Evolutionary conservation across 192 early-diverging fungal genomes (phyloP), one percentile per base, ranked within the genome.

Genomic region (Coemansia sp.): DNA sequence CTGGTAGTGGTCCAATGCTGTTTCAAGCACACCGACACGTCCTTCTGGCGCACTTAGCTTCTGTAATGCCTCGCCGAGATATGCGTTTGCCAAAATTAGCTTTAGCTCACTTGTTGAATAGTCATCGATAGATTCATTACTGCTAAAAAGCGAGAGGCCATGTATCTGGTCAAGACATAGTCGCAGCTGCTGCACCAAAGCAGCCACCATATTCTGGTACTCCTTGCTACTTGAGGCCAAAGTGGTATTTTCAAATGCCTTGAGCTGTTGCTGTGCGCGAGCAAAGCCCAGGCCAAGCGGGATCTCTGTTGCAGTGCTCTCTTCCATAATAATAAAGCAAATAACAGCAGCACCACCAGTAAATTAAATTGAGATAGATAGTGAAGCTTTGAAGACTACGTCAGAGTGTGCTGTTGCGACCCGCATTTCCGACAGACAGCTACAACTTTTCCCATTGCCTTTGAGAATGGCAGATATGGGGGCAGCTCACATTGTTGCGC

Each of bases 61-160:
- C 41, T 77, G 74, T 26, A 82, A 52, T 5, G 56, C 75, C 41
- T 78, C 71, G 41, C 70, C 81, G 19, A 74, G 54, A 48, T 77
- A 73, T n/a, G 69, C 73, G 26, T 56, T 31, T 44, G 68, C 51
- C 14, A 72, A 62, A 5, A 75, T 57, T 7, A 75, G 84, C 84
- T 84, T 78, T 22, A 98, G 82, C 71, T 95, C 92, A 21, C 81
- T 76, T 7, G 93, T 90, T 44, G 87, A 88, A 28, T 96, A 88
- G 73, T 98, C 96, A 6, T 98, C 93, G 50, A 92, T 60, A 18
- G 85, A 85, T 65, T 98, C 96, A 74, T 98, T 96, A 21, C 71
- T 80, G 67, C 91, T 93, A 67, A 97, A 96, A 30, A 96, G 65
- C 25, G 80, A 82, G 6, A 94, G 84, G 19, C 83, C 68, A 21